These are phyloP conservation scores for Fusarium nematophilum DNA, from an alignment of 2,329 filamentous ascomycete genomes.

Conservation along the genomic window DNA sequence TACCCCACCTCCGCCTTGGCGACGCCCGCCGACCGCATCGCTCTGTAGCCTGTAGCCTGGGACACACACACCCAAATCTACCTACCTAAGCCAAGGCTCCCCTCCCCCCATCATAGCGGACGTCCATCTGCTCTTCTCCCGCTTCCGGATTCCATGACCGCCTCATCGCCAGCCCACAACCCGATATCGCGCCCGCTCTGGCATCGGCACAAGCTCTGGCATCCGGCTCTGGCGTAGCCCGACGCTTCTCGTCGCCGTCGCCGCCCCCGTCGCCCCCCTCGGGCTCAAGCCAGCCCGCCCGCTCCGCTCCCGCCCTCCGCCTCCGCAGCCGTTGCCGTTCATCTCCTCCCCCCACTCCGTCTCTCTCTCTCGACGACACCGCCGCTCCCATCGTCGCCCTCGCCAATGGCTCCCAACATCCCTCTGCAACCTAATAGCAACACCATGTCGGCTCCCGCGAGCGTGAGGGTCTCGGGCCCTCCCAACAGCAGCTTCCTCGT, in stretches of 20 bases:
- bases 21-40: constrained; percentile 27
- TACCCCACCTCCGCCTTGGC: constrained; percentile 40
- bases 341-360: constrained; percentile 36
- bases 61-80: constrained; percentile 19
- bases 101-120: constrained; percentile 21
- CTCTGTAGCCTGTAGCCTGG: constrained; percentile 18
- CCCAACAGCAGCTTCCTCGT: constrained; percentile 97
- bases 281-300: constrained; percentile 35
- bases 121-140: too few relatives aligned
- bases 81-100: too few relatives aligned
- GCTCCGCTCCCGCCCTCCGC: constrained; percentile 30
- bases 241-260: constrained; percentile 24
- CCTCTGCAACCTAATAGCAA: constrained; percentile 26
- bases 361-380: too few relatives aligned
- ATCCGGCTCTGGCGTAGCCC: constrained; percentile 33
- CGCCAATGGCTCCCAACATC: constrained; percentile 27
- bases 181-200: constrained; percentile 27
- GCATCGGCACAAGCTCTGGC: constrained; percentile 26
- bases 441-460: constrained; percentile 49
- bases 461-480: constrained; percentile 94
- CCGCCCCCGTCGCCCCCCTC: constrained; percentile 36
- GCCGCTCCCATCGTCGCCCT: constrained; percentile 22
- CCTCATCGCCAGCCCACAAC: constrained; percentile 35
- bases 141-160: constrained; percentile 41
- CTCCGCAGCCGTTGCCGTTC: constrained; percentile 39